A percentile compares a stretch with the other conserved stretches of the same genome.
phyloP scores from a whole-genome alignment of 129 eudicot genomes.

The Cynara cardunculus region DNA sequence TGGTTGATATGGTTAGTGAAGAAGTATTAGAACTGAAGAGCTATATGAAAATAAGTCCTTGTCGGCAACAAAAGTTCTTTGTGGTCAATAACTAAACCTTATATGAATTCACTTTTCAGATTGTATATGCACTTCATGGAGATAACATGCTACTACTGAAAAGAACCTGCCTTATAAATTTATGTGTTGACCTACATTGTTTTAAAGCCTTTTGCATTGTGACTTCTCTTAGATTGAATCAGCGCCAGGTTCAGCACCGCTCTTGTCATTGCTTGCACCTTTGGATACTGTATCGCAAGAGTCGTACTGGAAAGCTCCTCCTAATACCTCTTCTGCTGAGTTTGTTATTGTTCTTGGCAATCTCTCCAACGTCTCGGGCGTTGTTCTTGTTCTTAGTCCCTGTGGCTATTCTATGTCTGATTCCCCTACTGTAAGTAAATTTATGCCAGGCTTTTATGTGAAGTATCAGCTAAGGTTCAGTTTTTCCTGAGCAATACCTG shows the following conservation, averaged over 20 bases:
- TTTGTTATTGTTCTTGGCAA: conserved; percentile 69
- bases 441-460: conserved; percentile 2
- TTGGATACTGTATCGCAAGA: conserved; percentile 61
- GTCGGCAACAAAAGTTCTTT: neutral
- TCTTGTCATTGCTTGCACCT: conserved; percentile 73
- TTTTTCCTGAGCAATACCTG: neutral
- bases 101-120: neutral
- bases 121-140: neutral
- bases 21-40: neutral
- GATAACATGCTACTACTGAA: conserved; percentile 9
- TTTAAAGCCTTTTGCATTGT: conserved; percentile 8
- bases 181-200: neutral
- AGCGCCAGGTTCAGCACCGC: conserved; percentile 83
- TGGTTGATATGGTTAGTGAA: neutral
- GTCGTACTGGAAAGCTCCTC: conserved; percentile 90
- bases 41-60: neutral
- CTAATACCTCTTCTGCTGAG: conserved; percentile 55
- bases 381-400: conserved; percentile 67
- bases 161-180: neutral
- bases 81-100: neutral
- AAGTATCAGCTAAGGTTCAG: conserved; percentile 8
- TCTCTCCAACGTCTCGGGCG: conserved; percentile 78
- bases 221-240: conserved; percentile 57
- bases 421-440: conserved; percentile 78
- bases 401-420: conserved; percentile 82